Conservation (phyloP, 1,139 yeast species). For the Arxiozyma slooffiae region DNA sequence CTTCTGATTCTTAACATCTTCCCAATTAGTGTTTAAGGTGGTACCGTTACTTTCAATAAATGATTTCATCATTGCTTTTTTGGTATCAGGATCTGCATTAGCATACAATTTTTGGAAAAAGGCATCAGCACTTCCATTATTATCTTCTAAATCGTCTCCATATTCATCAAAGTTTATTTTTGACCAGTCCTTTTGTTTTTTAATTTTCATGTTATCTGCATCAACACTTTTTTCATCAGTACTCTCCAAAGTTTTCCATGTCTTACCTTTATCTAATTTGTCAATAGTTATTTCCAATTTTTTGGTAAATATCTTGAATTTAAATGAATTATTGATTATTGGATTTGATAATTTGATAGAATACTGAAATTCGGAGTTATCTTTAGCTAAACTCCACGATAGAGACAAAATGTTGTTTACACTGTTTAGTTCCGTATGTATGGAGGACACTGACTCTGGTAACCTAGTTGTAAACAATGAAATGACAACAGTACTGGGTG, state of each 20-base stretch:
- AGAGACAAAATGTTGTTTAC: slow-evolving; percentile 16
- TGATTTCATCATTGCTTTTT: slow-evolving; percentile 94
- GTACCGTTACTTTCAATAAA: slow-evolving; percentile 93
- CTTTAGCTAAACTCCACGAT: slow-evolving; percentile 19
- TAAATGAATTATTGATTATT: slow-evolving; percentile 41
- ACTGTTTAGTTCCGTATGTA: slow-evolving; percentile 26
- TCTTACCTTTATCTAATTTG: slow-evolving; percentile 25
- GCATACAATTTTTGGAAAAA: slow-evolving; percentile 70
- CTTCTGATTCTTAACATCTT: slow-evolving; percentile 59
- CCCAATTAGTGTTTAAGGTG: slow-evolving; percentile 88
- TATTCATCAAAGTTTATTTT: slow-evolving; percentile 47
- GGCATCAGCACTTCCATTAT: slow-evolving; percentile 43
- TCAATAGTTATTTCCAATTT: slow-evolving; percentile 55
- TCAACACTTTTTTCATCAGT: slow-evolving; percentile 12
- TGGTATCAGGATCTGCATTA: slow-evolving; percentile 79
- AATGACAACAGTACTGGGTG: slow-evolving; percentile 45
- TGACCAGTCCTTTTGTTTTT: slow-evolving; percentile 62
- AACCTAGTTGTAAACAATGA: slow-evolving; percentile 65
- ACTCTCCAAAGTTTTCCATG: slow-evolving; percentile 35
- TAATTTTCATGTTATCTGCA: slow-evolving; percentile 47
- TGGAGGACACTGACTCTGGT: slow-evolving; percentile 32
- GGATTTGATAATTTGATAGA: slow-evolving; percentile 40
- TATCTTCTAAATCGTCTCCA: slow-evolving; percentile 36
- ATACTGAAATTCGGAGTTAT: slow-evolving; percentile 33
- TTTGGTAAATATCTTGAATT: slow-evolving; percentile 51